Evolutionary conservation across 1,284 basidiomycete species (phyloP).

Genomic region (Uromyces viciae-fabae): DNA sequence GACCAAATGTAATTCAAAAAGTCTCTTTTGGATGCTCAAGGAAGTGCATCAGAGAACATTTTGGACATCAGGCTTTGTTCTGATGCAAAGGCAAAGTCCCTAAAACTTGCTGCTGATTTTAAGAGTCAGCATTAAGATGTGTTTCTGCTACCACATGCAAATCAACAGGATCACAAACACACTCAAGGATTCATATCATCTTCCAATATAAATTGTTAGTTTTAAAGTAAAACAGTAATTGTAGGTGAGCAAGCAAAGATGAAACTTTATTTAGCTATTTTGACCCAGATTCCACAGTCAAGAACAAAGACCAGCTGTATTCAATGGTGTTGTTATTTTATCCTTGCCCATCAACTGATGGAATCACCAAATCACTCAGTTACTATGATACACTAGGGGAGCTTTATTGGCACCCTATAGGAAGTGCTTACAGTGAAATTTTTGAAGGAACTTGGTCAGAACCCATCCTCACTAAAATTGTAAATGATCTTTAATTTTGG

Average conservation of each 20-base stretch:
- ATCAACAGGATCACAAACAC: too few species aligned
- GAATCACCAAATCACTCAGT: conserved; percentile 63
- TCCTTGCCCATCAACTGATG: conserved; percentile 61
- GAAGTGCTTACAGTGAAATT: too few species aligned
- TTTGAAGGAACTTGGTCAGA: too few species aligned
- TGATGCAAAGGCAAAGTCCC: too few species aligned
- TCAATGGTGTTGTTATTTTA: conserved; percentile 61
- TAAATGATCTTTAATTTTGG: too few species aligned
- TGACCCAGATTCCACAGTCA: conserved; percentile 17
- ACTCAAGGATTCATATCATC: neutral
- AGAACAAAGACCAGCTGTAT: neutral
- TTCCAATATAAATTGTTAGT: neutral
- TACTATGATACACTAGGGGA: conserved; percentile 62
- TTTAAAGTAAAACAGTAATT: neutral
- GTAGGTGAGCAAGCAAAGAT: conserved; percentile 12
- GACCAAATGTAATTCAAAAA: neutral
- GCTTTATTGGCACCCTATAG: conserved; percentile 72
- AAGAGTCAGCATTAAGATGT: too few species aligned
- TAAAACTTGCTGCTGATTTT: too few species aligned
- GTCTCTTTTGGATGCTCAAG: neutral
- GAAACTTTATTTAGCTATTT: conserved; percentile 40
- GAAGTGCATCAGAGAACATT: too few species aligned
- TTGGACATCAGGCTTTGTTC: too few species aligned
- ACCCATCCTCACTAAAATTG: too few species aligned
- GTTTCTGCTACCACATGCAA: too few species aligned